Evolutionary conservation across 306 rosid genomes (phyloP), one percentile per base, ranked within the genome.

Genomic region (Parietaria judaica): DNA sequence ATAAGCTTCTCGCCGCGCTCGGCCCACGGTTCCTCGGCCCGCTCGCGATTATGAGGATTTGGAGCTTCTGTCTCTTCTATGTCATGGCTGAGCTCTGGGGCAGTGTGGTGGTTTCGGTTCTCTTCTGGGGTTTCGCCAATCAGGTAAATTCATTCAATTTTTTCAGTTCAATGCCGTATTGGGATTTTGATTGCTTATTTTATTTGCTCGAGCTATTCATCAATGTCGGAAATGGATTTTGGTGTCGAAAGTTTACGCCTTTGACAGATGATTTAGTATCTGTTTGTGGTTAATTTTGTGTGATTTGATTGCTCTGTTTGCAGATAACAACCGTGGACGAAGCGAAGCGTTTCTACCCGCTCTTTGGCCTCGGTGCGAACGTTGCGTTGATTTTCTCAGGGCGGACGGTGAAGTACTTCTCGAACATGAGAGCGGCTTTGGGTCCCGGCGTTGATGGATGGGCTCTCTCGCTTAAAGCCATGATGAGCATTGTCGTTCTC

Each of bases 41-140:
- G 0, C 80, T 91, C 44, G 97, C 96, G 36, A 87, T 91, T 58
- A 54, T 91, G 81, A 87, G 96, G 74, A 91, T 91, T 47, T 91
- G 96, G 97, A 87, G 91, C 70, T 91, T 91, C 57, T 91, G 97
- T 64, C 77, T 91, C 81, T 91, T 91, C 79, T 91, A 91, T 83
- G 97, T 91, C 66, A 91, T 91, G 97, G 97, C 97, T 78, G 96
- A 91, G 77, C 72, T 91, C 69, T 91, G 97, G 97, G 97, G 96
- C 14, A 91, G 97, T 61, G 97, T 91, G 55, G 97, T 91, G 47
- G 38, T 91, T 73, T 91, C 97, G 4, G 97, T 91, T 62, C 79
- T 91, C 63, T 91, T 91, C 64, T 91, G 97, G 96, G 97, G 97
- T 11, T 78, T 91, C 70, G 97, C 97, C 60, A 91, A 91, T 80